Percentiles rank a stretch among this genome's conserved stretches.
Conservation (phyloP, 2,329 filamentous ascomycete species). For the Fusarium devonianum region DNA sequence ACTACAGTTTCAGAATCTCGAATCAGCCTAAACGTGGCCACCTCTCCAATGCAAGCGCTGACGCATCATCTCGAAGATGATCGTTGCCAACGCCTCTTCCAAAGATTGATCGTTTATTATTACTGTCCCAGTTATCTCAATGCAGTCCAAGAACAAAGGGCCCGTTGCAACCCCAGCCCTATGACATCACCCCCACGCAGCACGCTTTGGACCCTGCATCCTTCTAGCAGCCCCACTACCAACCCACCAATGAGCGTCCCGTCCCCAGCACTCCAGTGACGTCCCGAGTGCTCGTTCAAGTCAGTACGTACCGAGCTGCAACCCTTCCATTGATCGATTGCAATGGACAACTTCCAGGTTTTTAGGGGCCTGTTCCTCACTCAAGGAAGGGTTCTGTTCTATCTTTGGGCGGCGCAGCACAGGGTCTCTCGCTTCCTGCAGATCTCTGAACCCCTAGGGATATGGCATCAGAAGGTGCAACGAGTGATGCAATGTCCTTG, state of each 20-base stretch:
- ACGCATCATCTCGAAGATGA: background rate
- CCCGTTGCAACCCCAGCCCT: slow-evolving; percentile 1
- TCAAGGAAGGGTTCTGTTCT: background rate
- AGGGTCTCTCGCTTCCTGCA: background rate
- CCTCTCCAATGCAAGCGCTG: background rate
- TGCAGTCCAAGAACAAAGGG: background rate
- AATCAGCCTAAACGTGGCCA: background rate
- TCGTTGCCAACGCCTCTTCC: background rate
- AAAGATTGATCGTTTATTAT: background rate
- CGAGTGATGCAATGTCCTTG: slow-evolving; percentile 31
- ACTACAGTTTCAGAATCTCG: slow-evolving; percentile 5
- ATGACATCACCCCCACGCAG: slow-evolving; percentile 39
- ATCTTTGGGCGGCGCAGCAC: background rate
- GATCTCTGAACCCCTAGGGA: slow-evolving; percentile 1
- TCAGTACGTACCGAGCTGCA: slow-evolving; percentile 23
- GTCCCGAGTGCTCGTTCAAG: slow-evolving; percentile 20
- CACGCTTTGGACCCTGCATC: slow-evolving; percentile 33
- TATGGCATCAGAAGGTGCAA: slow-evolving; percentile 32
- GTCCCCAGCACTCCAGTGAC: slow-evolving; percentile 24
- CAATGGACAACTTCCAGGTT: slow-evolving; percentile 33
- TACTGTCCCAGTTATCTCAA: too few relatives aligned
- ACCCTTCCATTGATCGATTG: background rate
- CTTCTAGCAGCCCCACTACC: background rate
- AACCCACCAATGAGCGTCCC: slow-evolving; percentile 27
- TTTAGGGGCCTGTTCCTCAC: background rate